Evolutionary conservation across 495 filamentous ascomycete species (phyloP), one percentile per base, ranked within the genome.

Genomic region (Neurospora tetrasperma): DNA sequence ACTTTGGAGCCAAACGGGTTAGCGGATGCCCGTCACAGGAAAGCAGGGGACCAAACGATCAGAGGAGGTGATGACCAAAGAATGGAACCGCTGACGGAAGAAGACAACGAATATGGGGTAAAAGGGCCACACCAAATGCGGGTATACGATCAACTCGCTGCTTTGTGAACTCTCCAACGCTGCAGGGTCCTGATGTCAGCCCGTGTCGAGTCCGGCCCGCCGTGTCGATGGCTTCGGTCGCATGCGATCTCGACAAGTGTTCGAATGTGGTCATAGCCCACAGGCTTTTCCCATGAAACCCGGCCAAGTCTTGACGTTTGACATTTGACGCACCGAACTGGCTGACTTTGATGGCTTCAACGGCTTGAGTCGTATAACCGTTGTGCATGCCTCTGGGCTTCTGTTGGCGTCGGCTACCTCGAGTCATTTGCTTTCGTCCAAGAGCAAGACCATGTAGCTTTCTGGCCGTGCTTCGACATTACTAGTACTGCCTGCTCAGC

Each of bases 71-170:
- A 66, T 35, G 27, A 66, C 54, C 54, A 62, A 66, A 66, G 54
- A 66, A 66, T 66, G 54, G 54, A 66, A 66, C 54, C 54, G 54
- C 54, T 66, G 54, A 66, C 54, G 54, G 54, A 66, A 66, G 27
- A 66, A 27, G 27, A 66, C 54, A 66, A 66, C 35, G 54, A 66
- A 35, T 66, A 66, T 66, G 54, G 54, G 54, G 54, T 35, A 66
- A 18, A 18, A 66, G 54, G 27, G 54, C 54, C 54, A 35, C 27
- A 66, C 27, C 27, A 66, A 59, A 12, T 66, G 43, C 54, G 54
- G 54, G 54, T 66, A 66, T 66, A 66, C 54, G 54, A 66, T 66
- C 54, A 66, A 66, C 54, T 66, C 54, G 35, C 14, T 18, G 4
- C 7, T 35, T 6, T 66, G 48, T 23, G n/a, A 20, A 59, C 23